Percentiles rank a stretch among this genome's conserved stretches.
Evolutionary conservation across 257 asterid genomes (phyloP).

Genomic region (Echium plantagineum): DNA sequence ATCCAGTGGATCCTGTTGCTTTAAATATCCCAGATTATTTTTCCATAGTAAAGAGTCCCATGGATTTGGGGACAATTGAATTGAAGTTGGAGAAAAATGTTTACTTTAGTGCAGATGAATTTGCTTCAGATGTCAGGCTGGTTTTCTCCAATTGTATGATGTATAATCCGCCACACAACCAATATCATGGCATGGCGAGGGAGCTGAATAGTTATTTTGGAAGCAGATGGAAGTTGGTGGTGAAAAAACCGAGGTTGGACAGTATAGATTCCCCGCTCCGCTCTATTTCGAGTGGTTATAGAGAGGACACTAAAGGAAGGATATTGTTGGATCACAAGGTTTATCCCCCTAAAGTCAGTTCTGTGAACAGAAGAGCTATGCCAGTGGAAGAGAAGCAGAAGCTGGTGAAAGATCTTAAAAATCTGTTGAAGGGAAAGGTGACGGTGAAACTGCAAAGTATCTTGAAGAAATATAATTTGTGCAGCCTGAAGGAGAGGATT

Average conservation of each 20-base stretch:
- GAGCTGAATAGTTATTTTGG: conserved; percentile 28
- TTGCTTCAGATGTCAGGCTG: conserved; percentile 63
- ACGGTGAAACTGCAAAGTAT: conserved; percentile 20
- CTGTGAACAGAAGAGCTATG: conserved; percentile 18
- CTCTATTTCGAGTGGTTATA: conserved; percentile 9
- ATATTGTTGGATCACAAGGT: conserved; percentile 4
- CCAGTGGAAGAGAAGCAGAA: conserved; percentile 29
- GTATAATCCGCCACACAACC: conserved; percentile 50
- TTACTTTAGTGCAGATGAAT: conserved; percentile 42
- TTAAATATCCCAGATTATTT: conserved; percentile 66
- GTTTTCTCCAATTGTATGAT: conserved; percentile 68
- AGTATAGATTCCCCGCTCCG: conserved; percentile 15
- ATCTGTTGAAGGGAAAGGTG: conserved; percentile 23
- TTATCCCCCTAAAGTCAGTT: conserved; percentile 9
- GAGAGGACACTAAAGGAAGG: conserved; percentile 7
- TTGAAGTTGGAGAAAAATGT: conserved; percentile 35
- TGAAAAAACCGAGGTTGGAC: conserved; percentile 24
- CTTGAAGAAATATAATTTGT: conserved; percentile 19
- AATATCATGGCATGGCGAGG: conserved; percentile 43
- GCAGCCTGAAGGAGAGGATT: conserved; percentile 7
- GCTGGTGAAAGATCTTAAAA: conserved; percentile 29
- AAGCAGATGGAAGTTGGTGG: conserved; percentile 47
- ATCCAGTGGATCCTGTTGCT: conserved; percentile 76
- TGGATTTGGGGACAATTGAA: conserved; percentile 80
- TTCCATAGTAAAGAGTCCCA: conserved; percentile 42